phyloP scores from a whole-genome alignment of 306 rosid species.

The Inga oerstediana region DNA sequence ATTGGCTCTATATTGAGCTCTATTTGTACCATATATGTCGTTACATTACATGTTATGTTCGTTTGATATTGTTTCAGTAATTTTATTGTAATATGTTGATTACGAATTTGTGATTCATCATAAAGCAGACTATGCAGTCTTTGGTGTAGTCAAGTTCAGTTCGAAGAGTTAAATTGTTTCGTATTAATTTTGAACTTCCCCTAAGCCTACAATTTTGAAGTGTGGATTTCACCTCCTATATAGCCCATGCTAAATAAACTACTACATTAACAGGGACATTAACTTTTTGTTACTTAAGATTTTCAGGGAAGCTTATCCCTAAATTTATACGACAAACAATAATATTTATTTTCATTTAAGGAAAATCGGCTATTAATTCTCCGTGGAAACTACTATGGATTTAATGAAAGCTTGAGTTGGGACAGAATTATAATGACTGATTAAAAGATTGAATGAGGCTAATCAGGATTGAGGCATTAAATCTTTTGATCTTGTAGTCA shows the following conservation, averaged over 20 bases:
- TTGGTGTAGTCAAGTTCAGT: not conserved
- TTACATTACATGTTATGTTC: not conserved
- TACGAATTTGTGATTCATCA: not conserved
- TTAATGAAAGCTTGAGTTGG: not conserved
- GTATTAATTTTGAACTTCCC: not conserved
- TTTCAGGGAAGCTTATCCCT: not conserved
- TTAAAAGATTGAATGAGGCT: not conserved
- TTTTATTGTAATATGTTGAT: not conserved
- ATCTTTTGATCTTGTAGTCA: not conserved
- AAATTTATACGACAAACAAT: not conserved
- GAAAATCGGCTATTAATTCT: not conserved
- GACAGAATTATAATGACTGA: not conserved
- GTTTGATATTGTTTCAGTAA: not conserved
- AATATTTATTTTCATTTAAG: not conserved
- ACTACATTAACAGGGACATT: not conserved
- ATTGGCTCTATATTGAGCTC: constrained; percentile 3
- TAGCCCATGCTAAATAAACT: not conserved
- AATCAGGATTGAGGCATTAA: not conserved
- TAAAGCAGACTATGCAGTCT: not conserved
- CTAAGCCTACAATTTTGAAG: not conserved
- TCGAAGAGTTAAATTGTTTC: not conserved
- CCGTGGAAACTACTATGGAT: not conserved
- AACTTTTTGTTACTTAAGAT: not conserved
- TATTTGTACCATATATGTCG: not conserved
- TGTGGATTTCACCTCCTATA: not conserved